Conservation (phyloP, 2,329 filamentous ascomycete genomes). For the Aspergillus thermomutatus region DNA sequence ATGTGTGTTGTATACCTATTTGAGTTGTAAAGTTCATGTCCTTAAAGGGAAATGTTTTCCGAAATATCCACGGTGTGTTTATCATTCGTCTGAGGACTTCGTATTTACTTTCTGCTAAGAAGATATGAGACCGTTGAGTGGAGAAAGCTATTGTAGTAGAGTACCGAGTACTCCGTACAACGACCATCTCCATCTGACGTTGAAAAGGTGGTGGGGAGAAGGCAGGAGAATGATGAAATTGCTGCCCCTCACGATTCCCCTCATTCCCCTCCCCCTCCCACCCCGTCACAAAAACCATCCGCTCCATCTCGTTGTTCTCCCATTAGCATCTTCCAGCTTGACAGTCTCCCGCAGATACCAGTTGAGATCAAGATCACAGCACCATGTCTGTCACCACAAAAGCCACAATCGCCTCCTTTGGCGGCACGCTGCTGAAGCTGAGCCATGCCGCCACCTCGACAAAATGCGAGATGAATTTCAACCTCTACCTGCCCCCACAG, state of each 20-base stretch:
- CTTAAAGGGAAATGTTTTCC: slow-evolving; percentile 10
- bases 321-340: not conserved
- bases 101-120: not conserved
- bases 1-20: not conserved
- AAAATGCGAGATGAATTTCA: slow-evolving; percentile 85
- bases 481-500: slow-evolving; percentile 82
- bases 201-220: slow-evolving; percentile 1
- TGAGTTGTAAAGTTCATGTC: slow-evolving; percentile 1
- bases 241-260: slow-evolving; percentile 16
- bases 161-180: not conserved
- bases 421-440: slow-evolving; percentile 92
- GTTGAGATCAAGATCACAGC: not conserved
- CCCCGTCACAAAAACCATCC: slow-evolving; percentile 9
- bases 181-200: not conserved
- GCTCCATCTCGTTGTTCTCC: slow-evolving; percentile 4
- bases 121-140: not conserved
- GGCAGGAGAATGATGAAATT: slow-evolving; percentile 7
- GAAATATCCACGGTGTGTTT: not conserved
- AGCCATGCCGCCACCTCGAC: slow-evolving; percentile 76
- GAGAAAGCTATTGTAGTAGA: not conserved
- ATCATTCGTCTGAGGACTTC: too few relatives aligned
- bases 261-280: slow-evolving; percentile 24
- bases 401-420: slow-evolving; percentile 85
- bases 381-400: slow-evolving; percentile 83
- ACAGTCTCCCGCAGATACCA: not conserved